A percentile compares a stretch with the other conserved stretches of the same genome.
These are phyloP conservation scores for Sanghuangporus sanghuang DNA, from an alignment of 1,284 basidiomycete species.

Conservation along the genomic window DNA sequence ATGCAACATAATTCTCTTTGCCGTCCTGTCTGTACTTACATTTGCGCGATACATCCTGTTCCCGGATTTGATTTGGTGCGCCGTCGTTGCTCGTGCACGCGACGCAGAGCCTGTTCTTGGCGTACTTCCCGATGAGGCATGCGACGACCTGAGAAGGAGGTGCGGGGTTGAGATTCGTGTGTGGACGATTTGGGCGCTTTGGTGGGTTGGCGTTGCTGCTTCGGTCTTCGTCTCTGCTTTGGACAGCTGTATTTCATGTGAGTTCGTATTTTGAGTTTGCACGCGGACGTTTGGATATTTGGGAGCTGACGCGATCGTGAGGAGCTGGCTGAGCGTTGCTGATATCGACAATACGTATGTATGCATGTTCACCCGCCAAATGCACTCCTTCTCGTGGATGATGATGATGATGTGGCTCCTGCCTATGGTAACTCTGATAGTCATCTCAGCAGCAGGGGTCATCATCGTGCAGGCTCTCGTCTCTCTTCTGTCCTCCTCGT, in stretches of 20 bases:
- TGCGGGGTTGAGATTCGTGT: constrained; percentile 37
- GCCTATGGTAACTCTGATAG: constrained; percentile 68
- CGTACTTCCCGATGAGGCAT: constrained; percentile 67
- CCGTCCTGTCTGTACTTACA: constrained; percentile 44
- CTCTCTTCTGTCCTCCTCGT: constrained; percentile 21
- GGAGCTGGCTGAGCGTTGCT: too few species aligned
- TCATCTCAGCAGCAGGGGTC: constrained; percentile 66
- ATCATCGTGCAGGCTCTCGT: constrained; percentile 50
- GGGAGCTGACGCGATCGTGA: too few species aligned
- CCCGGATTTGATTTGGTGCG: constrained; percentile 49
- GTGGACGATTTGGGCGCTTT: constrained; percentile 59
- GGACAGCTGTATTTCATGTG: constrained; percentile 61
- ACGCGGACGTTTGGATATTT: too few species aligned
- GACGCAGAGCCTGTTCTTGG: constrained; percentile 60
- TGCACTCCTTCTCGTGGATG: constrained; percentile 50
- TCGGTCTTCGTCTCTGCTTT: constrained; percentile 57
- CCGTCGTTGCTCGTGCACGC: constrained; percentile 52
- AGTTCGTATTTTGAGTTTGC: too few species aligned
- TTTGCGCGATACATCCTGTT: constrained; percentile 50
- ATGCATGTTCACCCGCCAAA: constrained; percentile 57
- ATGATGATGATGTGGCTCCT: constrained; percentile 62
- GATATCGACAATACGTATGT: neutral
- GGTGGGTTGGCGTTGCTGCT: constrained; percentile 67
- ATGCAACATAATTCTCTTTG: constrained; percentile 62
- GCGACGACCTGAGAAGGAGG: constrained; percentile 61